These are phyloP conservation scores for Pichia insulana DNA, from an alignment of 805 yeast species.

Conservation along the genomic window DNA sequence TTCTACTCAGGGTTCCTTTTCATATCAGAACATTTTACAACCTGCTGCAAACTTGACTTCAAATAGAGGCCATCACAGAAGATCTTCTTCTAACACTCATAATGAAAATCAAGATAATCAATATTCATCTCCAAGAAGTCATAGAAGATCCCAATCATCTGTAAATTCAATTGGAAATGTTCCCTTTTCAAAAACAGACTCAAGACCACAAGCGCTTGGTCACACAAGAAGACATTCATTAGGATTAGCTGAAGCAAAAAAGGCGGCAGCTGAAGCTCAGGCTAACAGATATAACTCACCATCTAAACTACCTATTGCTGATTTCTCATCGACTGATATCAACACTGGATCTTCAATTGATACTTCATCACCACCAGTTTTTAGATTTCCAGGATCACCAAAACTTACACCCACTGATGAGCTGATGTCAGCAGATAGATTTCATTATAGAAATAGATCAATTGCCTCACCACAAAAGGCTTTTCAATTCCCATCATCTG, in stretches of 20 bases:
- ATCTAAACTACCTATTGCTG: slow-evolving; percentile 17
- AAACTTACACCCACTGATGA: slow-evolving; percentile 9
- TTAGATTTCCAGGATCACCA: slow-evolving; percentile 47
- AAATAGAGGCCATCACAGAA: slow-evolving; percentile 22
- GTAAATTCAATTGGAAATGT: slow-evolving; percentile 19
- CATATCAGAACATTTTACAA: slow-evolving; percentile 16
- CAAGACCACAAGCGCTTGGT: slow-evolving; percentile 40
- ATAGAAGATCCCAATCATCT: slow-evolving; percentile 41
- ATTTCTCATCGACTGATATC: slow-evolving; percentile 4
- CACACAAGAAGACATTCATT: slow-evolving; percentile 88
- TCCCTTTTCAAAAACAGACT: slow-evolving; percentile 14
- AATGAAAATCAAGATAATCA: slow-evolving; percentile 12
- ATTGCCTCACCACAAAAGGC: slow-evolving; percentile 33
- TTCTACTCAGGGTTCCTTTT: slow-evolving; percentile 17
- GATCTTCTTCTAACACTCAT: slow-evolving; percentile 21
- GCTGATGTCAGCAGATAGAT: slow-evolving; percentile 3
- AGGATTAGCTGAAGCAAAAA: slow-evolving; percentile 86
- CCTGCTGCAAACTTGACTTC: slow-evolving; percentile 17
- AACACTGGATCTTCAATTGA: slow-evolving; percentile 4
- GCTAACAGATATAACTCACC: slow-evolving; percentile 49
- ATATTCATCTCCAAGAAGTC: slow-evolving; percentile 23
- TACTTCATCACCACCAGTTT: slow-evolving; percentile 28
- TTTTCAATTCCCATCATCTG: slow-evolving; percentile 60
- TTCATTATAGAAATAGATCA: slow-evolving; percentile 24
- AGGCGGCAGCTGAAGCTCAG: slow-evolving; percentile 90